Conservation (phyloP, 2,329 filamentous ascomycete species). For the Neocatenulostroma microsporum region DNA sequence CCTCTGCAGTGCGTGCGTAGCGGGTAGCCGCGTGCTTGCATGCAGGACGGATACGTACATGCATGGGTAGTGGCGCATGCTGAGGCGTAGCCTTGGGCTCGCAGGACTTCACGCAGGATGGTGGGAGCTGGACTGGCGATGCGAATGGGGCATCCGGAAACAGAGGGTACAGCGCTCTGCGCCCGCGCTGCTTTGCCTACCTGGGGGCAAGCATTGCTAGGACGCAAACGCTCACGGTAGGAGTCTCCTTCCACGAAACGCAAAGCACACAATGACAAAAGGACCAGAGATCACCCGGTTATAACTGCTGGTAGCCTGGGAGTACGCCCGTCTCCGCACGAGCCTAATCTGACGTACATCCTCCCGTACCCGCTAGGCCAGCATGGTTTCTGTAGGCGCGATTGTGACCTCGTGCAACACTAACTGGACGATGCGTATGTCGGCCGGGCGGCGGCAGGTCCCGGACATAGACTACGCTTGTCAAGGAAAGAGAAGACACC, state of each 20-base stretch:
- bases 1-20: background rate
- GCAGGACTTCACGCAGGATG: background rate
- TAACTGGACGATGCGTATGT: conserved; percentile 3
- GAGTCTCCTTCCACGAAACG: background rate
- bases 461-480: background rate
- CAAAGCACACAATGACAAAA: background rate
- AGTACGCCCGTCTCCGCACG: conserved; percentile 1
- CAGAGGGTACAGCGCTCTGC: too few relatives aligned
- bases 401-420: background rate
- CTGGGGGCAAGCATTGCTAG: background rate
- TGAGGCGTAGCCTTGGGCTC: background rate
- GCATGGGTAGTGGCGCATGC: conserved; percentile 1
- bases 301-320: background rate
- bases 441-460: background rate
- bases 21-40: conserved; percentile 2
- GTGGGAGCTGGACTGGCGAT: background rate
- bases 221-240: background rate
- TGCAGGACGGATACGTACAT: background rate
- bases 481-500: too few relatives aligned
- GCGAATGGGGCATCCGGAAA: background rate
- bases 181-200: background rate
- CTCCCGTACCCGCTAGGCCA: background rate
- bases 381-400: conserved; percentile 4
- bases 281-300: background rate
- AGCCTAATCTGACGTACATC: conserved; percentile 1